A percentile compares a stretch with the other conserved stretches of the same genome.
These are phyloP conservation scores for Ceratocystis huliohia DNA, from an alignment of 2,329 filamentous ascomycete species.

Conservation along the genomic window DNA sequence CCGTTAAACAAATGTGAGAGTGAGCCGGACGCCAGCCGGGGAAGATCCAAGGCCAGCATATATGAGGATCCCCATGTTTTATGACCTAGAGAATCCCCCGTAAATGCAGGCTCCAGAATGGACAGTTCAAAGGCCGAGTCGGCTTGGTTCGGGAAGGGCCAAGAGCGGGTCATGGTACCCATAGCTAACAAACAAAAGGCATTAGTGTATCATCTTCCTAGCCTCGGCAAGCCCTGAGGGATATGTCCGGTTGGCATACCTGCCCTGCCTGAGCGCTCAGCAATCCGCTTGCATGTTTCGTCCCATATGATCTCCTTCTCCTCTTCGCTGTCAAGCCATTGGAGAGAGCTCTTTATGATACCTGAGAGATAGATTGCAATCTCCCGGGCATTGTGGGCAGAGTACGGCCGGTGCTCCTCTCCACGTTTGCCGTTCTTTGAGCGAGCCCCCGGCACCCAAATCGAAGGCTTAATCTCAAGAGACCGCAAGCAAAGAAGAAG, in stretches of 20 bases:
- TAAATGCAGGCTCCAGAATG: conserved; percentile 76
- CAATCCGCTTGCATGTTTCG: conserved; percentile 63
- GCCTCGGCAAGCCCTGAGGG: too few relatives aligned
- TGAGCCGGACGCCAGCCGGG: conserved; percentile 33
- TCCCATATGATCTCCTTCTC: conserved; percentile 62
- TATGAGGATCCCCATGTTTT: conserved; percentile 96
- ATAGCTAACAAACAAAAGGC: conserved; percentile 32
- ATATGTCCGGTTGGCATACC: conserved; percentile 31
- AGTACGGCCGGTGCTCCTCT: conserved; percentile 31
- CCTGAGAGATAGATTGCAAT: conserved; percentile 54
- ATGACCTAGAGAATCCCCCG: conserved; percentile 66
- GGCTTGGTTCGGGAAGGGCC: conserved; percentile 34
- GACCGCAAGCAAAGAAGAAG: conserved; percentile 54
- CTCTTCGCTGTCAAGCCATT: conserved; percentile 56
- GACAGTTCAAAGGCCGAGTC: conserved; percentile 45
- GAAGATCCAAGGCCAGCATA: conserved; percentile 63
- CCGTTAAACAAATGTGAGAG: conserved; percentile 36
- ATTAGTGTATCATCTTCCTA: neutral
- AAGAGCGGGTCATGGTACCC: conserved; percentile 43
- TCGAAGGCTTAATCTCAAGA: conserved; percentile 53
- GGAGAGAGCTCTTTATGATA: conserved; percentile 53
- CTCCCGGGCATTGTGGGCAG: conserved; percentile 35
- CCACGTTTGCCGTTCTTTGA: conserved; percentile 33
- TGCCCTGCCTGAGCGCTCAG: conserved; percentile 71
- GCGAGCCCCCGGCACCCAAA: conserved; percentile 46